Base-by-base conservation (phyloP, 305 asterid genomes). In the Rubia occidens region DNA sequence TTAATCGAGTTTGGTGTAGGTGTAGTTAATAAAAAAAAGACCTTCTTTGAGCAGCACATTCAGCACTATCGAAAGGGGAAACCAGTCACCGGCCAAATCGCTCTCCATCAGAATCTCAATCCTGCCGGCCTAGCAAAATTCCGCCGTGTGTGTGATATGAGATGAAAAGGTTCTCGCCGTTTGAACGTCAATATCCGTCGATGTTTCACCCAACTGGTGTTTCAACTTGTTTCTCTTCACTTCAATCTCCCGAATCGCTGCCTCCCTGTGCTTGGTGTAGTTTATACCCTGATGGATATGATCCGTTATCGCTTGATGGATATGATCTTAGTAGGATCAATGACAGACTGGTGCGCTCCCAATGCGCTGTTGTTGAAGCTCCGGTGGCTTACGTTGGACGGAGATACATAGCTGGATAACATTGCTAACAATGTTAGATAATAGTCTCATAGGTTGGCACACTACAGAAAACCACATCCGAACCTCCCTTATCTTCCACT, bases 61-160 rank as follows among this genome's bases (percentile, higher is more conserved):
- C 53, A 85, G 61, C 62, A 82, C 75, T 29, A 29, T 82, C 2
- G 87, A 82, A 39, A 82, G 76, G 17, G 78, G 77, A 74, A 75
- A 51, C n/a, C 45, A 29, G 62, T 73, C 74, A 37, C 66, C 75
- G 3, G 20, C 72, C 2, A 68, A 15, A 72, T 72, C 74, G 35
- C 68, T 60, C 2, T 75, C 71, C 64, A 85, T 70, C 54, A 85
- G 61, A 66, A 85, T 78, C 85, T 85, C 87, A 8, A 84, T 6
- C 26, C 77, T 84, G 18, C 77, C 84, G 29, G 76, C 72, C 39
- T 66, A 32, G 64, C 71, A 71, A 15, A 47, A 49, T 17, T 71
- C 75, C 39, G 83, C 65, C 32, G 73, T 78, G 42, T 81, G 73
- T 15, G 44, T 69, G 29, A 60, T 43, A 20, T 64, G 40, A 4